Percentiles rank a stretch among this genome's conserved stretches.
phyloP scores from a whole-genome alignment of 805 yeast genomes.

The Spathaspora gorwiae region DNA sequence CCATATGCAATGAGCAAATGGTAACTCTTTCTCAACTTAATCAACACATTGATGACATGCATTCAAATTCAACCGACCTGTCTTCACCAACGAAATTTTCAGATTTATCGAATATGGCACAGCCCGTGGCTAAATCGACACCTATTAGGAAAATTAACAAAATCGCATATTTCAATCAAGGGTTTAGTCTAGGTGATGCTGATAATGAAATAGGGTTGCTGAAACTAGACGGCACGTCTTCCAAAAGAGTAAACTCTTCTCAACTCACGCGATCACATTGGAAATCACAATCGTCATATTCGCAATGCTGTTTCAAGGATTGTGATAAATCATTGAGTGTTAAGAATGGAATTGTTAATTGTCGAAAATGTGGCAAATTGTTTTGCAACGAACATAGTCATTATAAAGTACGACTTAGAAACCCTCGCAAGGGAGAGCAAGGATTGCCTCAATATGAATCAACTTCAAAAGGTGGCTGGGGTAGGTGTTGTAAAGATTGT shows the following conservation, averaged over 20 bases:
- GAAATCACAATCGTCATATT: constrained; percentile 38
- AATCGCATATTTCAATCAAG: constrained; percentile 41
- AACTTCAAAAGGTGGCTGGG: constrained; percentile 53
- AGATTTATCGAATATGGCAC: constrained; percentile 23
- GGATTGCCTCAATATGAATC: constrained; percentile 28
- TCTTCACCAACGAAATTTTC: constrained; percentile 9
- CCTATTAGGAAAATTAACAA: constrained; percentile 36
- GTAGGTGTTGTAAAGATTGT: constrained; percentile 65
- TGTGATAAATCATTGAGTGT: constrained; percentile 45
- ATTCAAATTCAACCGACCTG: constrained; percentile 18
- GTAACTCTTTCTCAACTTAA: constrained; percentile 52
- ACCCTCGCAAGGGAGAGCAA: constrained; percentile 48
- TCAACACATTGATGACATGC: constrained; percentile 68
- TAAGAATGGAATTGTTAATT: constrained; percentile 58
- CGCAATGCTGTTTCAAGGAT: constrained; percentile 24
- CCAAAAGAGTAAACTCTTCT: neutral
- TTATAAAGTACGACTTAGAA: constrained; percentile 47
- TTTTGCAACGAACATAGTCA: constrained; percentile 64
- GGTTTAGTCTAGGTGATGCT: constrained; percentile 29
- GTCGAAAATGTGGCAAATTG: constrained; percentile 71
- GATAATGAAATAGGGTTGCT: neutral
- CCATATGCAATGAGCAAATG: constrained; percentile 65
- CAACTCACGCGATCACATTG: constrained; percentile 50
- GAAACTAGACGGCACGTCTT: neutral
- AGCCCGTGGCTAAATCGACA: constrained; percentile 21